Base-by-base conservation (phyloP, 306 rosid species). In the Trichosanthes cucumerina region DNA sequence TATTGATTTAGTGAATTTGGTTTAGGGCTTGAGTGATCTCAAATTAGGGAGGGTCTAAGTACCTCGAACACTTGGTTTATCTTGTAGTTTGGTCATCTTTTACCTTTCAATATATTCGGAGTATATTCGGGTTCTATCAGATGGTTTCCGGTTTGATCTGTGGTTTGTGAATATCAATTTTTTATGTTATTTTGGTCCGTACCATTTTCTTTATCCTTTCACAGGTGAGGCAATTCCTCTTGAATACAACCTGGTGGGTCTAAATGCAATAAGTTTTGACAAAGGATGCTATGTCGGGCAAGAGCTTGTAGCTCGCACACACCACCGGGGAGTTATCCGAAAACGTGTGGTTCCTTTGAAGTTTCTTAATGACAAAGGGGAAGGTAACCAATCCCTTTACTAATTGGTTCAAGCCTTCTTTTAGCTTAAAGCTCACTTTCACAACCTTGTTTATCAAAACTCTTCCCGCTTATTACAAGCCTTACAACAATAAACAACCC, bases 211-310 rank as follows among this genome's bases (percentile, higher is more conserved):
- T 3, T 34, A n/a, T 11, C 18, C 73, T 80, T 71, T 77, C 46
- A 58, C 82, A 95, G 97, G 97, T 62, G 97, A 92, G 83, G 95
- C 97, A 59, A 85, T 92, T 63, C 97, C 96, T 7, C 97, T 90
- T 4, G 98, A 95, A 84, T 95, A 92, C 85, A 95, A 92, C 83
- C 82, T 95, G 86, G 98, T 75, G 72, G 97, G 89, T 72, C 91
- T 95, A 80, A 92, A 91, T 70, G 97, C 97, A 78, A 86, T 92
- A 81, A 95, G 97, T 89, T 95, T 95, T 68, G 96, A 95, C 81
- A 95, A 95, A 89, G 98, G 97, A 56, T 95, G 98, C 80, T 92
- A 95, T 74, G 89, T 95, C 13, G 98, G 98, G 63, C 97, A 92
- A 79, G 97, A 95, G 81, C 88, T 95, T 82, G 80, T 91, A 74